phyloP scores from a whole-genome alignment of 1,284 basidiomycete genomes.

The Ganoderma sinense region DNA sequence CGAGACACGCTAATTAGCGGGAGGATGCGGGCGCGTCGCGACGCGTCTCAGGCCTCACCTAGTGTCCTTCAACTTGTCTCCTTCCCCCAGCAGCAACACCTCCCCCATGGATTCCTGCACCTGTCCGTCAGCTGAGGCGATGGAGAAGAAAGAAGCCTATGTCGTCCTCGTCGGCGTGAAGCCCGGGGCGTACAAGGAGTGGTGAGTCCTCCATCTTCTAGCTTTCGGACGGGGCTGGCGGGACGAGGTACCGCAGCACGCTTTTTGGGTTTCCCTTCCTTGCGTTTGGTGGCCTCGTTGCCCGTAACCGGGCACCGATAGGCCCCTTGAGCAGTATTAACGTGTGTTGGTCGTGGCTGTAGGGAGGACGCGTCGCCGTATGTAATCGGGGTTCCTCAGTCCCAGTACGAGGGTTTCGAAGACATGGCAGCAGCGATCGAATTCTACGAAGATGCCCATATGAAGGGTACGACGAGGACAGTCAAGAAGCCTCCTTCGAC shows the following conservation, averaged over 20 bases:
- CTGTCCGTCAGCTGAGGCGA: neutral
- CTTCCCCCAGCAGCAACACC: neutral
- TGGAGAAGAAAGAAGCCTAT: conserved; percentile 46
- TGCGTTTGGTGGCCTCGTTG: neutral
- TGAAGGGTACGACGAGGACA: conserved; percentile 31
- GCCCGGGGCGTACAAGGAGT: conserved; percentile 54
- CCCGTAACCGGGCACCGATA: neutral
- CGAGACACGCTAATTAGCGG: conserved; percentile 11
- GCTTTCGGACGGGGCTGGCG: neutral
- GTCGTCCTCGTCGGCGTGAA: conserved; percentile 53
- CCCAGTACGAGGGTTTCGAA: conserved; percentile 49
- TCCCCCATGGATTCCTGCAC: no score
- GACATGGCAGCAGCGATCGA: conserved; percentile 52
- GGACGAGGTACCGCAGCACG: conserved; percentile 11
- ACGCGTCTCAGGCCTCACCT: conserved; percentile 4
- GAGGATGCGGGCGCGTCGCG: conserved; percentile 4
- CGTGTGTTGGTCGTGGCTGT: conserved; percentile 7
- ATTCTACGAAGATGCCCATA: conserved; percentile 46
- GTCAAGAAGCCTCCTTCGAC: conserved; percentile 13
- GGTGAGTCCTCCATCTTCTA: conserved; percentile 41
- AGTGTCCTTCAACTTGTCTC: neutral
- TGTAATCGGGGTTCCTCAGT: conserved; percentile 49
- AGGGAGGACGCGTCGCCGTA: conserved; percentile 55
- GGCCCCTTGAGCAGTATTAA: neutral
- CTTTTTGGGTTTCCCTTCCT: neutral